Percentiles rank a stretch among this genome's conserved stretches.
phyloP scores from a whole-genome alignment of 371 early-diverging fungal genomes.

The Dipsacomyces acuminosporus region DNA sequence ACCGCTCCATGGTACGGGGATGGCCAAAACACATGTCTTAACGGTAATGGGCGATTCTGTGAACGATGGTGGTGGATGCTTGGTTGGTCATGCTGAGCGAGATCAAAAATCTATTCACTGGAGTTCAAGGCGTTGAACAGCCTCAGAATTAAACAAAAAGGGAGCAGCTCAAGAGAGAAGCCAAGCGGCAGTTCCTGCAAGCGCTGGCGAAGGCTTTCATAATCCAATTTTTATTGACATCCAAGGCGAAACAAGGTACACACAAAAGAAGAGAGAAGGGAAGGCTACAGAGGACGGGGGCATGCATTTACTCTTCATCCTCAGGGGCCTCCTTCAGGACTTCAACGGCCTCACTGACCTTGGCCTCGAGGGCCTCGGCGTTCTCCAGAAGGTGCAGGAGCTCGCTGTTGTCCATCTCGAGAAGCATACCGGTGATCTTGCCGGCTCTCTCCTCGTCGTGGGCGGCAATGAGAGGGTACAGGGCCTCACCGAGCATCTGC shows the following conservation, averaged over 20 bases:
- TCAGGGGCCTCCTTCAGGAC: constrained; percentile 60
- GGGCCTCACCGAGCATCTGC: constrained; percentile 90
- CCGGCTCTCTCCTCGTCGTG: constrained; percentile 77
- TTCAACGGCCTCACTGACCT: constrained; percentile 83
- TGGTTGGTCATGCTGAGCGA: too few relatives aligned
- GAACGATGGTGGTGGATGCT: too few relatives aligned
- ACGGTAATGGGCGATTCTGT: too few relatives aligned
- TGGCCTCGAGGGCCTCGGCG: constrained; percentile 61
- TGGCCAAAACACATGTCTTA: too few relatives aligned
- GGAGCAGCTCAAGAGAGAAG: too few relatives aligned
- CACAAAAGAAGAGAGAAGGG: background rate
- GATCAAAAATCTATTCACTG: too few relatives aligned
- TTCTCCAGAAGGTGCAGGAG: constrained; percentile 83
- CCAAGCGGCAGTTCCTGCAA: too few relatives aligned
- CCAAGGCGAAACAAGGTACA: background rate
- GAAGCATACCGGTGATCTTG: constrained; percentile 98
- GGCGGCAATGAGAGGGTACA: constrained; percentile 77
- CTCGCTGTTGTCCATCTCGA: constrained; percentile 97
- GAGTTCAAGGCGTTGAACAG: too few relatives aligned
- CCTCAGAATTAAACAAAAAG: too few relatives aligned
- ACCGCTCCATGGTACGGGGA: too few relatives aligned
- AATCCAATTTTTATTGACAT: background rate
- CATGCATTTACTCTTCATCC: constrained; percentile 18
- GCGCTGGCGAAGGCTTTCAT: too few relatives aligned
- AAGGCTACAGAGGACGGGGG: background rate